phyloP scores from a whole-genome alignment of 768 basidiomycete species.

The Naganishia friedmannii region DNA sequence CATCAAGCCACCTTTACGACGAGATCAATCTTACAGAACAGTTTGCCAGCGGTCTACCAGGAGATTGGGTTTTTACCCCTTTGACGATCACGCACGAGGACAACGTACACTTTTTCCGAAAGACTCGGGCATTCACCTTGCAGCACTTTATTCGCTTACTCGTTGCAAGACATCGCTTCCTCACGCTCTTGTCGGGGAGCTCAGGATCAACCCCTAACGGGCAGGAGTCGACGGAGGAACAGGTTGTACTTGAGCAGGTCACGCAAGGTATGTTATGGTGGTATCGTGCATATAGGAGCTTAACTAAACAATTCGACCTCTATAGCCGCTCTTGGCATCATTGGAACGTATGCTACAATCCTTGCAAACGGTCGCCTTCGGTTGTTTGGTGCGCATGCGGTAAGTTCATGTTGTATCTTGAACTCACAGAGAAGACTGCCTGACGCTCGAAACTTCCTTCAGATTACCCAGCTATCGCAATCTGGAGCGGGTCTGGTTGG shows the following conservation, averaged over 20 bases:
- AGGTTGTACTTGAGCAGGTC: background rate
- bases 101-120: constrained; percentile 34
- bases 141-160: constrained; percentile 33
- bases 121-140: constrained; percentile 34
- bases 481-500: constrained; percentile 36
- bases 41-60: constrained; percentile 32
- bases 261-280: background rate
- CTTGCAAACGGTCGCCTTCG: constrained; percentile 29
- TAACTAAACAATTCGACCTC: background rate
- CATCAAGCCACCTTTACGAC: constrained; percentile 4
- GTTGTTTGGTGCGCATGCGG: constrained; percentile 36
- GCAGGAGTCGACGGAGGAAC: background rate
- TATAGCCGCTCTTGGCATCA: constrained; percentile 34
- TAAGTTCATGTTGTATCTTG: constrained; percentile 18
- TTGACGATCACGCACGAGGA: constrained; percentile 29
- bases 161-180: constrained; percentile 30
- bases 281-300: background rate
- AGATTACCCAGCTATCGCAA: constrained; percentile 38
- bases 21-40: constrained; percentile 28
- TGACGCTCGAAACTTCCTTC: background rate
- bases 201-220: background rate
- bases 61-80: constrained; percentile 34
- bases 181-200: constrained; percentile 17
- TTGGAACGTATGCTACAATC: constrained; percentile 33
- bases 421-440: no score